Evolutionary conservation across 2,329 filamentous ascomycete genomes (phyloP).

Genomic region (Colletotrichum sojae): DNA sequence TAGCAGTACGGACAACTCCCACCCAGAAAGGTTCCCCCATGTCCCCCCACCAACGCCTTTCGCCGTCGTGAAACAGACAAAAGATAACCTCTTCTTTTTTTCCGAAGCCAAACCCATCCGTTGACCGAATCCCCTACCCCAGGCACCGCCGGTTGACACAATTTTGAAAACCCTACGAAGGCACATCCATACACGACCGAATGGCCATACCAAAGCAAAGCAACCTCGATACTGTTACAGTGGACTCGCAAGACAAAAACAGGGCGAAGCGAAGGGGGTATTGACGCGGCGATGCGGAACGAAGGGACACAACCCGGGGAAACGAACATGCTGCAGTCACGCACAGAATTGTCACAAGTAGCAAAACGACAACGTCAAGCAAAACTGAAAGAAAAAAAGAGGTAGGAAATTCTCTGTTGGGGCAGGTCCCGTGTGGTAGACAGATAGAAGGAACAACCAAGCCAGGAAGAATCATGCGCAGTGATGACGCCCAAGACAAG

Average conservation of each 20-base stretch:
- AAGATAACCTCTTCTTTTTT: background rate
- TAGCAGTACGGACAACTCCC: too few species aligned
- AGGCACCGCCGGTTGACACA: background rate
- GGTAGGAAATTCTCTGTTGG: constrained; percentile 41
- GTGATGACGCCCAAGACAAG: constrained; percentile 35
- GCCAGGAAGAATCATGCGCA: constrained; percentile 33
- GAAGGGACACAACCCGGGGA: constrained; percentile 14
- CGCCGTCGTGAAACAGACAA: background rate
- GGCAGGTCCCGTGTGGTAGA: constrained; percentile 35
- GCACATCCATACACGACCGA: too few species aligned
- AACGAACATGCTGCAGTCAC: constrained; percentile 26
- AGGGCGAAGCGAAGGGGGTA: constrained; percentile 21
- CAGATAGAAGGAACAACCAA: constrained; percentile 36
- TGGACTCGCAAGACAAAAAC: background rate
- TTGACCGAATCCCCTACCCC: background rate
- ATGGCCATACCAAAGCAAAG: background rate
- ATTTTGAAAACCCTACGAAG: too few species aligned
- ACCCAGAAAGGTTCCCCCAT: too few species aligned
- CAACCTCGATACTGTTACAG: background rate
- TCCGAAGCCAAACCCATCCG: too few species aligned
- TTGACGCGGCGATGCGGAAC: constrained; percentile 4
- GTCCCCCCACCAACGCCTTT: constrained; percentile 7
- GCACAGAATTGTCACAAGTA: constrained; percentile 34
- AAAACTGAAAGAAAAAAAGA: constrained; percentile 30
- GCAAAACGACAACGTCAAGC: constrained; percentile 31